Base-by-base conservation (phyloP, 2,329 filamentous ascomycete genomes). In the Cryphonectria carpinicola region DNA sequence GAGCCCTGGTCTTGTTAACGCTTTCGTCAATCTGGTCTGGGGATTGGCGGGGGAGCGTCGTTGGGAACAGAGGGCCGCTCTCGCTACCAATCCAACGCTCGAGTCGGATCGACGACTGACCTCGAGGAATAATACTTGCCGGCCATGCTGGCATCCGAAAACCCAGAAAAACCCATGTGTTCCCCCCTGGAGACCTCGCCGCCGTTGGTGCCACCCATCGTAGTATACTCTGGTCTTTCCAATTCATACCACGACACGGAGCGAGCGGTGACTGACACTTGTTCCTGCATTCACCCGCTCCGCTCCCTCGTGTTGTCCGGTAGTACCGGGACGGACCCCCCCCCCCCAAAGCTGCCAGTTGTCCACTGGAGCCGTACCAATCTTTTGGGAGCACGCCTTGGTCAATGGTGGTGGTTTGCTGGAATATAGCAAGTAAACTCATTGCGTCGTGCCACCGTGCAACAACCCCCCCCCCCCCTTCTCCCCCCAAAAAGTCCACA, bases 251-350 rank as follows among this genome's bases (percentile, higher is more conserved):
- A 46, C 8, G 25, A 46, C 4, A 32, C 11, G 19, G 41, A 32
- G 32, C 32, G 46, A 10, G 46, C 32, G 46, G 64, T 14, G 64
- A 39, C 11, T 19, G 46, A 22, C 46, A 39, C 28, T 35, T 61
- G 46, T 54, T 52, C 32, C 46, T 65, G 63, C 63, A 54, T n/a
- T 49, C 28, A 49, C 14, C 63, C 32, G 25, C 28, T 28, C 37
- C 37, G 61, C 61, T 63, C 8, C 10, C 4, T 19, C 13, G 58
- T 61, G 7, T 62, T 58, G 25, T 35, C 25, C 28, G 13, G 28
- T 58, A 19, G 54, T 58, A 58, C 58, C 7, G n/a, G 56, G 14
- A 37, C n/a, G n/a, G n/a, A n/a, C n/a, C n/a, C 19, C 58, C 8
- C 28, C 28, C 19, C 35, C 8, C 58, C 35, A n/a, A n/a, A 39